phyloP scores from a whole-genome alignment of 805 yeast genomes.

The Hanseniaspora thailandica region DNA sequence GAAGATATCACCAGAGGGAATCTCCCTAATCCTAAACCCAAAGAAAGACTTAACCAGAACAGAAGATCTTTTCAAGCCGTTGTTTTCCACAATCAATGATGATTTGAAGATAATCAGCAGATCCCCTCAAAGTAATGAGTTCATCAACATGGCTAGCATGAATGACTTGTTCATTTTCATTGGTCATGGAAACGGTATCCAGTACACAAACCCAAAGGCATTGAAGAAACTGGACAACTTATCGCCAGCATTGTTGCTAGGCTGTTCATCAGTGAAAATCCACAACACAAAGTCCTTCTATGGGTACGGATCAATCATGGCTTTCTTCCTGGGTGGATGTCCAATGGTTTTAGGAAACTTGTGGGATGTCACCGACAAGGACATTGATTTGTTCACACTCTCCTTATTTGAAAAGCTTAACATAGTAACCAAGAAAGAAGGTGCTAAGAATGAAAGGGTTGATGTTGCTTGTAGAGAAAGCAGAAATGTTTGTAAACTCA shows the following conservation, averaged over 20 bases:
- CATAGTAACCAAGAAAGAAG: slow-evolving; percentile 27
- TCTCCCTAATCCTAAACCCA: slow-evolving; percentile 68
- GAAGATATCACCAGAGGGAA: slow-evolving; percentile 24
- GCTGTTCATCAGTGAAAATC: slow-evolving; percentile 80
- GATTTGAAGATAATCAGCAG: slow-evolving; percentile 29
- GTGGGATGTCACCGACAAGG: slow-evolving; percentile 97
- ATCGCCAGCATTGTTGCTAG: slow-evolving; percentile 61
- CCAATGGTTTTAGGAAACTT: slow-evolving; percentile 75
- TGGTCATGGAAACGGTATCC: slow-evolving; percentile 98
- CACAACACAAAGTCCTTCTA: slow-evolving; percentile 48
- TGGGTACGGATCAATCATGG: slow-evolving; percentile 63
- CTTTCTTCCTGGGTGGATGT: slow-evolving; percentile 68
- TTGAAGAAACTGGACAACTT: slow-evolving; percentile 38
- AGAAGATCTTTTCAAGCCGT: slow-evolving; percentile 41
- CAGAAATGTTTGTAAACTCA: slow-evolving; percentile 56
- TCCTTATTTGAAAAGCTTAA: slow-evolving; percentile 59
- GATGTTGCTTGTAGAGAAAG: slow-evolving; percentile 43
- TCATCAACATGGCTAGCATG: slow-evolving; percentile 34
- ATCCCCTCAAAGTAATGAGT: slow-evolving; percentile 46
- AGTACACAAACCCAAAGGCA: slow-evolving; percentile 42
- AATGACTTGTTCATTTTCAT: slow-evolving; percentile 56
- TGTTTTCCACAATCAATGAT: slow-evolving; percentile 31
- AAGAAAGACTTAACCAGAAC: slow-evolving; percentile 64
- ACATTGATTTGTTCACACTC: slow-evolving; percentile 67
- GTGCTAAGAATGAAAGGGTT: slow-evolving; percentile 8